Evolutionary conservation across 2,329 filamentous ascomycete species (phyloP), one percentile per base, ranked within the genome.

Genomic region (Colletotrichum siamense): DNA sequence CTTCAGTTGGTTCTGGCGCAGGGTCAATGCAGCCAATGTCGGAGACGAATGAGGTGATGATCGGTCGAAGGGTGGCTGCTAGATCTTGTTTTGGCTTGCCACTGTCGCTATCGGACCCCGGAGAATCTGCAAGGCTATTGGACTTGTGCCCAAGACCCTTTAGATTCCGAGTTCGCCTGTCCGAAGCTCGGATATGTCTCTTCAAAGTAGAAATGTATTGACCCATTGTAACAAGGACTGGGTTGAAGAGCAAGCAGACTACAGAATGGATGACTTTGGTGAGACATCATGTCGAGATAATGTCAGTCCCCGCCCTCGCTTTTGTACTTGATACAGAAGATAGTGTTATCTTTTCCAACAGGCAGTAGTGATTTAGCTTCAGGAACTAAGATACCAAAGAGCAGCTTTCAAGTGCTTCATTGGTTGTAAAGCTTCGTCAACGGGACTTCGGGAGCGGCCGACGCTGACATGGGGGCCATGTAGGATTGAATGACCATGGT

Each of bases 161-260:
- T 59, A 2, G 4, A 10, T 28, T 6, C 24, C 55, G 44, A 59
- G 13, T 18, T 59, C 55, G 55, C 6, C 22, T 59, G 3, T 2
- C 3, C 22, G 13, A 59, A 59, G 24, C 13, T 16, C 15, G 22
- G 13, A 18, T 13, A 6, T 6, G 24, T 13, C 3, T 59, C 24
- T 18, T 24, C 3, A 59, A 59, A 18, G 5, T 12, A 59, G 55
- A 59, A 0, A 59, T 22, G 15, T 15, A 28, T 2, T 59, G 55
- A 18, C 55, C 55, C 55, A 59, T 59, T 28, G 1, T 62, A 1
- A n/a, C 18, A 12, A 49, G 6, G 2, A 49, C 10, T 6, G 18
- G 9, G 3, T 0, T 49, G 18, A 49, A 49, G 18, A 0, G 2
- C 0, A 22, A 52, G 2, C 0, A 22, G 22, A 22, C 4, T 2